A percentile compares a stretch with the other conserved stretches of the same genome.
These are phyloP conservation scores for Fusarium torreyae DNA, from an alignment of 2,329 filamentous ascomycete species.

Conservation along the genomic window DNA sequence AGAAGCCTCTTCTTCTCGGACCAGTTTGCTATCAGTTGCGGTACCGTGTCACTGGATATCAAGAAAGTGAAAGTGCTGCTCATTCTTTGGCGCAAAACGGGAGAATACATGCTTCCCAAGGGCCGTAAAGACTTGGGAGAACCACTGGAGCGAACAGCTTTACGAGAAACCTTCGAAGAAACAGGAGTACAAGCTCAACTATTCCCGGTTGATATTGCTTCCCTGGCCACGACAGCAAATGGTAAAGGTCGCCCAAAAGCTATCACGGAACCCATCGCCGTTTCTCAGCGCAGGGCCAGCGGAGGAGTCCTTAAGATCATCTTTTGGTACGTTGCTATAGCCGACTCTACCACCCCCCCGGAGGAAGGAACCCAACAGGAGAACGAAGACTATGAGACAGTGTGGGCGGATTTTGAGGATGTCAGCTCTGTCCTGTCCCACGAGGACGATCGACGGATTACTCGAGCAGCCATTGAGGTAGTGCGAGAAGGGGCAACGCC, in stretches of 20 bases:
- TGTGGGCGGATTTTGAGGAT: constrained; percentile 1
- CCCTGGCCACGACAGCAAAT: neutral
- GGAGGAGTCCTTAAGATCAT: constrained; percentile 9
- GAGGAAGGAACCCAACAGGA: constrained; percentile 20
- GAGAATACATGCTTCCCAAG: constrained; percentile 25
- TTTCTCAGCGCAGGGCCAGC: constrained; percentile 10
- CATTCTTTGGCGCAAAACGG: constrained; percentile 1
- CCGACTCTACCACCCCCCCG: constrained; percentile 9
- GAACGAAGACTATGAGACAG: constrained; percentile 17
- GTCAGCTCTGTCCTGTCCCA: neutral
- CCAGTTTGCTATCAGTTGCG: constrained; percentile 20
- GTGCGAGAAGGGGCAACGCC: too few relatives aligned
- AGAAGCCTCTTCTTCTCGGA: constrained; percentile 11
- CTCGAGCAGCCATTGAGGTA: neutral
- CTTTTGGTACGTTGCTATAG: constrained; percentile 22
- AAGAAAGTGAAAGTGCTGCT: constrained; percentile 1
- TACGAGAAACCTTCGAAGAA: constrained; percentile 23
- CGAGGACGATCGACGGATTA: constrained; percentile 4
- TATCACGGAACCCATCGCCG: constrained; percentile 11
- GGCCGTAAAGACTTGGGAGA: constrained; percentile 19
- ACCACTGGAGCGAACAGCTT: constrained; percentile 5
- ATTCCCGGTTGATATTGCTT: constrained; percentile 1
- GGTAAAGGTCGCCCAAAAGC: neutral
- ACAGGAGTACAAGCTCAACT: constrained; percentile 5
- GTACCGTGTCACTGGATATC: neutral